These are phyloP conservation scores for Septoria petroselini DNA, from an alignment of 2,329 filamentous ascomycete species.

Conservation along the genomic window DNA sequence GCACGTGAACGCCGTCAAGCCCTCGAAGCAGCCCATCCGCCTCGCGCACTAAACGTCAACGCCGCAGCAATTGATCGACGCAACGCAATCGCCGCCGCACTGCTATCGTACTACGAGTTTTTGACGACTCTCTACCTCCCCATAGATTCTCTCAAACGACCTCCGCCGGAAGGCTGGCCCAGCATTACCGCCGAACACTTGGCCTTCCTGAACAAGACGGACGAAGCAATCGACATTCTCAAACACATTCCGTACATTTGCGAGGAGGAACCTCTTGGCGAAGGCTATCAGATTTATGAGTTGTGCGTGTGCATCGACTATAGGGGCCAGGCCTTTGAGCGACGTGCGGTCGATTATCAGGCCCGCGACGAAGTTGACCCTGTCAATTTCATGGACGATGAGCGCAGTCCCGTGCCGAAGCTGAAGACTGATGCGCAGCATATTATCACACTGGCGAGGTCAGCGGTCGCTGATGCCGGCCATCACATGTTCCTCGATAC, in stretches of 20 bases:
- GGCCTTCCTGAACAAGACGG: slow-evolving; percentile 6
- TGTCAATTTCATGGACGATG: not conserved
- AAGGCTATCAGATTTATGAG: not conserved
- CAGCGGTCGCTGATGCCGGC: not conserved
- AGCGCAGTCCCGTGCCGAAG: not conserved
- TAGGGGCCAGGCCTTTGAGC: slow-evolving; percentile 3
- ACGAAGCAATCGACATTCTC: slow-evolving; percentile 11
- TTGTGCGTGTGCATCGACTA: slow-evolving; percentile 1
- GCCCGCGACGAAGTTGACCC: not conserved
- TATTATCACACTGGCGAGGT: not conserved
- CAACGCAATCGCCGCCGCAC: slow-evolving; percentile 6
- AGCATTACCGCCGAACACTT: slow-evolving; percentile 7
- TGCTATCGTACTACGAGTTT: slow-evolving; percentile 10
- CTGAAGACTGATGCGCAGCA: not conserved
- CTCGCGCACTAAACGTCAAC: slow-evolving; percentile 3
- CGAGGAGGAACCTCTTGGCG: not conserved
- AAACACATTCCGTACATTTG: slow-evolving; percentile 14
- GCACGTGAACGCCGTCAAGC: no score
- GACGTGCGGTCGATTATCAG: not conserved
- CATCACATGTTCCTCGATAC: not conserved
- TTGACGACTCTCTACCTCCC: slow-evolving; percentile 2
- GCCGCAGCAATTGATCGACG: slow-evolving; percentile 1
- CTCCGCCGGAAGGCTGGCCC: slow-evolving; percentile 9
- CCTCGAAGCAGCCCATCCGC: slow-evolving; percentile 1
- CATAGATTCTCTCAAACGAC: slow-evolving; percentile 1